Percentiles rank a stretch among this genome's conserved stretches.
phyloP scores from a whole-genome alignment of 768 basidiomycete genomes.

The Kwoniella europaea region DNA sequence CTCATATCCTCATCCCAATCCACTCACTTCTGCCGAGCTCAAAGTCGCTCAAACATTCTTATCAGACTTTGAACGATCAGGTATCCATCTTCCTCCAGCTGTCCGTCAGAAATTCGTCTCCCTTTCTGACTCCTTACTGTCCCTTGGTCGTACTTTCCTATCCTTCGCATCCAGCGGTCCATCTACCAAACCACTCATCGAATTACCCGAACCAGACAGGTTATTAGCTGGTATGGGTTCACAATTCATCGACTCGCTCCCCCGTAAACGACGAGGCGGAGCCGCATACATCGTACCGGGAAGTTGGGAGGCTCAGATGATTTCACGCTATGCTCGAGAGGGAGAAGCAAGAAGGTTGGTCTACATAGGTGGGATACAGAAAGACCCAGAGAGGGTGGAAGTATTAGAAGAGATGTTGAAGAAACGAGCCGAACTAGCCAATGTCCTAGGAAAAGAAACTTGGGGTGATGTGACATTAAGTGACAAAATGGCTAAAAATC shows the following conservation, averaged over 20 bases:
- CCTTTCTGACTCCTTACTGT: slow-evolving; percentile 83
- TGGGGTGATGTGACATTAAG: slow-evolving; percentile 84
- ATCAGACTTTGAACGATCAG: slow-evolving; percentile 96
- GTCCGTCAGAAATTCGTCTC: slow-evolving; percentile 83
- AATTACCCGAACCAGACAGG: slow-evolving; percentile 53
- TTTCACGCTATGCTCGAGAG: slow-evolving; percentile 83
- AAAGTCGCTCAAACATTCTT: slow-evolving; percentile 84
- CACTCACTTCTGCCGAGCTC: slow-evolving; percentile 49
- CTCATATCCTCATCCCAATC: slow-evolving; percentile 35
- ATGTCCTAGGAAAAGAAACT: slow-evolving; percentile 79
- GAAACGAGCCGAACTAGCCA: slow-evolving; percentile 80
- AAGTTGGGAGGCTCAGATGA: slow-evolving; percentile 88
- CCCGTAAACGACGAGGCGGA: slow-evolving; percentile 21
- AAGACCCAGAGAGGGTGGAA: slow-evolving; percentile 74
- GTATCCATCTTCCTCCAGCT: slow-evolving; percentile 80
- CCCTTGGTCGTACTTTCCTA: slow-evolving; percentile 84
- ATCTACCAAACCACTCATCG: slow-evolving; percentile 38
- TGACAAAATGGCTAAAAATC: slow-evolving; percentile 97
- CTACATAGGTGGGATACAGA: slow-evolving; percentile 76
- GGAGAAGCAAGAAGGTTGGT: slow-evolving; percentile 81
- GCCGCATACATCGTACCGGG: slow-evolving; percentile 73
- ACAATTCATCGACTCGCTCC: slow-evolving; percentile 52
- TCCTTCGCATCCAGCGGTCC: slow-evolving; percentile 42
- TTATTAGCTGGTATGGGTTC: slow-evolving; percentile 53
- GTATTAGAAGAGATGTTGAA: slow-evolving; percentile 76